These are phyloP conservation scores for Podospora sp. DNA, from an alignment of 495 filamentous ascomycete species.

Conservation along the genomic window DNA sequence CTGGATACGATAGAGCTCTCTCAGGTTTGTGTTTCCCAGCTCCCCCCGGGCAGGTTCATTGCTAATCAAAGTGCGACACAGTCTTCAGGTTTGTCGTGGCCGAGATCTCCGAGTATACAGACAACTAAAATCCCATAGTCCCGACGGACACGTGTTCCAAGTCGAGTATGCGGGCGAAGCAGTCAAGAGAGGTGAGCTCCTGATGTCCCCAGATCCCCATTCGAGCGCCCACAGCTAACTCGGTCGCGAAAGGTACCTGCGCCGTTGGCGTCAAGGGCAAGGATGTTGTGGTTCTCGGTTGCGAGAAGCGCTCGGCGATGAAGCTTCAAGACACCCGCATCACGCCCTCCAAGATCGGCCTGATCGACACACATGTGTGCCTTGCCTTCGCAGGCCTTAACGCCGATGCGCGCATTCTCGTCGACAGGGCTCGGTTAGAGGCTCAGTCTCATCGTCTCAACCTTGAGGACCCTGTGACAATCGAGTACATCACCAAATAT, in stretches of 20 bases:
- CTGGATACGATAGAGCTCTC: slow-evolving; percentile 92
- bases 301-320: slow-evolving; percentile 98
- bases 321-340: slow-evolving; percentile 99
- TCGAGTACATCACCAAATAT: slow-evolving; percentile 99
- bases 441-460: slow-evolving; percentile 96
- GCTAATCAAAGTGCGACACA: slow-evolving; percentile 48
- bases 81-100: slow-evolving; percentile 66
- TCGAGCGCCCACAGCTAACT: not conserved
- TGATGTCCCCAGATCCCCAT: not conserved
- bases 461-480: slow-evolving; percentile 95
- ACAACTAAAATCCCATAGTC: slow-evolving; percentile 54
- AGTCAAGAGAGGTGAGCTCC: slow-evolving; percentile 83
- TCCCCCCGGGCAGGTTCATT: slow-evolving; percentile 18
- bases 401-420: slow-evolving; percentile 93
- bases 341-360: slow-evolving; percentile 95
- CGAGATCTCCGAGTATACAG: slow-evolving; percentile 6
- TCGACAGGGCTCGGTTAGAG: slow-evolving; percentile 96
- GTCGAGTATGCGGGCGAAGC: slow-evolving; percentile 99
- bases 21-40: slow-evolving; percentile 66
- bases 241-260: slow-evolving; percentile 74
- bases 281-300: slow-evolving; percentile 92
- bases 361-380: slow-evolving; percentile 92
- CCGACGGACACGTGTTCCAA: slow-evolving; percentile 99
- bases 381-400: slow-evolving; percentile 97
- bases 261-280: slow-evolving; percentile 96